Conservation (phyloP, 2,329 filamentous ascomycete species). For the Neophaeococcomyces mojaviensis region DNA sequence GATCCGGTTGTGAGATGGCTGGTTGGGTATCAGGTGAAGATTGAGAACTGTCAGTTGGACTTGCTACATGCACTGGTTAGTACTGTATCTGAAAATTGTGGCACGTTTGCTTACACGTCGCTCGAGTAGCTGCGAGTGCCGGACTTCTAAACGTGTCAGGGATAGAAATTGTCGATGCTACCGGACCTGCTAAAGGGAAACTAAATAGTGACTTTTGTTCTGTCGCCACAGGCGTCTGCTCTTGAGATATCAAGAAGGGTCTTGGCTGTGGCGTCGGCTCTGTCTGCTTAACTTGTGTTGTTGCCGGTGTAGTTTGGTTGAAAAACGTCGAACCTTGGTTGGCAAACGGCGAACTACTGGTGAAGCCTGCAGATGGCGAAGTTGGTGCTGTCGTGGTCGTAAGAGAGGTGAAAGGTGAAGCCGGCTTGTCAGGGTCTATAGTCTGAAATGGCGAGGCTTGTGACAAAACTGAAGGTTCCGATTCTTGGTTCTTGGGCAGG, state of each 20-base stretch:
- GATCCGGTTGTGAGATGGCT: conserved; percentile 4
- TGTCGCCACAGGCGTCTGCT: too few relatives aligned
- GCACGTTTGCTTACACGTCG: neutral
- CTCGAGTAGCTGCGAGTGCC: neutral
- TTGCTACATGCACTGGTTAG: neutral
- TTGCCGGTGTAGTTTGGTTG: neutral
- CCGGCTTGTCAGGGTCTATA: neutral
- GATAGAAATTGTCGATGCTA: too few relatives aligned
- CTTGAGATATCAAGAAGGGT: neutral
- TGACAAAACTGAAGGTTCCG: neutral
- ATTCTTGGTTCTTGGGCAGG: neutral
- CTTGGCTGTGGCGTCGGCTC: neutral
- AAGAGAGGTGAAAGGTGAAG: neutral
- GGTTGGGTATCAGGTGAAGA: neutral
- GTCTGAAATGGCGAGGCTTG: conserved; percentile 2
- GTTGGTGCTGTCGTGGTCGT: neutral
- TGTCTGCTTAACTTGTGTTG: neutral
- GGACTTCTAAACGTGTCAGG: neutral
- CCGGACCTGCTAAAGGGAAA: too few relatives aligned
- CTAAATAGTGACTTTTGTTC: too few relatives aligned
- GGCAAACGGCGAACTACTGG: neutral
- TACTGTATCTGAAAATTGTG: neutral
- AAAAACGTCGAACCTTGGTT: neutral
- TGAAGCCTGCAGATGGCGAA: neutral
- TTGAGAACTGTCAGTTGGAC: conserved; percentile 1